phyloP scores from a whole-genome alignment of 2,329 filamentous ascomycete species.

The Cladophialophora carrionii region DNA sequence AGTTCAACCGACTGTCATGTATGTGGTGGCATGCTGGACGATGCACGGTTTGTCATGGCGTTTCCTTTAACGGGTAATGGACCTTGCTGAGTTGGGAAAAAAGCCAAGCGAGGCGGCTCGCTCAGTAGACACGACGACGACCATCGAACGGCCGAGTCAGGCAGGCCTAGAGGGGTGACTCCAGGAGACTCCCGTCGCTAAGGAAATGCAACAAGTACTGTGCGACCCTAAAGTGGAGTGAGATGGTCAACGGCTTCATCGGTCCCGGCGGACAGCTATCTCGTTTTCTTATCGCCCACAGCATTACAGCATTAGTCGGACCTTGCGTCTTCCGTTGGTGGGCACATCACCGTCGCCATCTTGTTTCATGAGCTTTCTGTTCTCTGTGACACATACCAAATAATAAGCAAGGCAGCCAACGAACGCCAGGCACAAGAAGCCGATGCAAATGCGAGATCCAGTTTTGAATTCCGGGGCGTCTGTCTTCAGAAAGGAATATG shows the following conservation, averaged over 20 bases:
- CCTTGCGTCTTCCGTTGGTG: background rate
- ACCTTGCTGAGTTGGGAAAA: background rate
- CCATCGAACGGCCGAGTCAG: background rate
- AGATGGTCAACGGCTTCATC: background rate
- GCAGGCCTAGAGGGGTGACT: background rate
- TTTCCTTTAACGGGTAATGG: background rate
- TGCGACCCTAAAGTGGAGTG: background rate
- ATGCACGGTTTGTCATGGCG: background rate
- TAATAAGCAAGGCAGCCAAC: background rate
- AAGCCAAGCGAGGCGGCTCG: background rate
- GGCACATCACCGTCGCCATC: background rate
- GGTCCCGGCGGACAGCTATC: background rate
- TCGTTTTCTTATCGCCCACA: background rate
- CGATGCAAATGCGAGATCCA: constrained; percentile 2
- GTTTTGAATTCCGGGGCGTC: background rate
- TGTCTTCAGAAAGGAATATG: constrained; percentile 4
- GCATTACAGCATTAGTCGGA: background rate
- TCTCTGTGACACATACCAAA: background rate
- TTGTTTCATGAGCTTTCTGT: background rate
- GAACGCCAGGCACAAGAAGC: constrained; percentile 4
- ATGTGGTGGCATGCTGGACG: background rate
- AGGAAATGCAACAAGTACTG: background rate
- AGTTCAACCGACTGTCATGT: background rate
- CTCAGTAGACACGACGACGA: background rate
- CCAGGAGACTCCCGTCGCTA: background rate